A percentile compares a stretch with the other conserved stretches of the same genome.
These are phyloP conservation scores for Parastagonospora avenae DNA, from an alignment of 2,329 filamentous ascomycete species.

Conservation along the genomic window DNA sequence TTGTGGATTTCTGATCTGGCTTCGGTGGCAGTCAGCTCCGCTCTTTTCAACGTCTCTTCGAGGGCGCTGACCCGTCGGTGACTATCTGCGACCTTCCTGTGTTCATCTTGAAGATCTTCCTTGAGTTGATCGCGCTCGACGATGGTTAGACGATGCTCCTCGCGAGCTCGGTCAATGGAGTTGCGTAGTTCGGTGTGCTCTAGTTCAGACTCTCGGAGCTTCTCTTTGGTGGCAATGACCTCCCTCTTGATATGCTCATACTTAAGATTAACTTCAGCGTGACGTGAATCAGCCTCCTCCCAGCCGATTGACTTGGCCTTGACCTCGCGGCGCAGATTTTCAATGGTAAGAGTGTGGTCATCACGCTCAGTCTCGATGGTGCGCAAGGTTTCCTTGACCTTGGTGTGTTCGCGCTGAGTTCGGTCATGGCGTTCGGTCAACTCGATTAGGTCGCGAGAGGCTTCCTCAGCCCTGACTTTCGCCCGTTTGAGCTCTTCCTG, in stretches of 20 bases:
- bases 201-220: slow-evolving; percentile 21
- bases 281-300: slow-evolving; percentile 29
- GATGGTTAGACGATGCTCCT: slow-evolving; percentile 25
- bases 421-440: slow-evolving; percentile 28
- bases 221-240: slow-evolving; percentile 29
- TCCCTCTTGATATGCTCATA: slow-evolving; percentile 32
- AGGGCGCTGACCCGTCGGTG: slow-evolving; percentile 22
- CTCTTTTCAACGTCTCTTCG: slow-evolving; percentile 27
- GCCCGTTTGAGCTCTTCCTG: slow-evolving; percentile 29
- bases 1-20: slow-evolving; percentile 20
- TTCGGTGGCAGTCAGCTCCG: slow-evolving; percentile 18
- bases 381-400: slow-evolving; percentile 27
- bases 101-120: slow-evolving; percentile 26
- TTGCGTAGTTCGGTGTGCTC: slow-evolving; percentile 26
- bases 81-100: slow-evolving; percentile 17
- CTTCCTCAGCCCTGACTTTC: slow-evolving; percentile 23
- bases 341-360: slow-evolving; percentile 23
- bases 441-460: slow-evolving; percentile 26
- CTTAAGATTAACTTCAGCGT: slow-evolving; percentile 23
- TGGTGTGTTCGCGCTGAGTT: slow-evolving; percentile 24
- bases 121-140: slow-evolving; percentile 31
- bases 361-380: slow-evolving; percentile 27
- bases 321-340: slow-evolving; percentile 27
- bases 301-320: slow-evolving; percentile 22
- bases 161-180: slow-evolving; percentile 18